A percentile compares a stretch with the other conserved stretches of the same genome.
Conservation (phyloP, 805 yeast species). For the Ascoidea tarda region DNA sequence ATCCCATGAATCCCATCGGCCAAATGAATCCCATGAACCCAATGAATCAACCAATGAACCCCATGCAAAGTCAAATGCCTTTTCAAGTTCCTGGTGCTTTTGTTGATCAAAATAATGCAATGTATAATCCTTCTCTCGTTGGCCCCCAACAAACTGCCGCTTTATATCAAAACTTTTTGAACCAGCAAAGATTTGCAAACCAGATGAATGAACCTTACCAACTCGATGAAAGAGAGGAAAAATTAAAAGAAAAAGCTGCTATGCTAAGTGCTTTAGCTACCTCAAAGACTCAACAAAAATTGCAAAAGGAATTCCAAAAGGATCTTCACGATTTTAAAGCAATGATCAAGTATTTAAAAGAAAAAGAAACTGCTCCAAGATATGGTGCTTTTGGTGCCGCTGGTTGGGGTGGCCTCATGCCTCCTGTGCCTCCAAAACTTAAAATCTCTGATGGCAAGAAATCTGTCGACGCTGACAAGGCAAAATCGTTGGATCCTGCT, state of each 20-base stretch:
- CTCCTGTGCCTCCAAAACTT: not conserved
- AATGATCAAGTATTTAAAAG: slow-evolving; percentile 7
- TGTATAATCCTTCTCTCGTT: not conserved
- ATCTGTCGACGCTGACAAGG: not conserved
- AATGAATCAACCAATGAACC: not conserved
- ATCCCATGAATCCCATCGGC: not conserved
- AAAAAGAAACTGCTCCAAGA: slow-evolving; percentile 7
- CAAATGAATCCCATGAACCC: not conserved
- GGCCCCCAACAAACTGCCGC: not conserved
- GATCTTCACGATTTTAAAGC: slow-evolving; percentile 4
- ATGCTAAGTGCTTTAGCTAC: slow-evolving; percentile 6
- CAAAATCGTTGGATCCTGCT: not conserved
- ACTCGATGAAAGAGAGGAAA: not conserved
- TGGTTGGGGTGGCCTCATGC: slow-evolving; percentile 7
- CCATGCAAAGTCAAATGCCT: not conserved
- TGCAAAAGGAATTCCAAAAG: slow-evolving; percentile 8
- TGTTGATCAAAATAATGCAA: not conserved
- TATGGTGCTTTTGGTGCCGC: slow-evolving; percentile 5
- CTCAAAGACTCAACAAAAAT: slow-evolving; percentile 8
- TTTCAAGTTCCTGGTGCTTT: not conserved
- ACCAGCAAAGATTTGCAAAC: not conserved
- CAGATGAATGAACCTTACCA: not conserved
- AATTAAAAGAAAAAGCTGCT: slow-evolving; percentile 1
- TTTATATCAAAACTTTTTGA: not conserved
- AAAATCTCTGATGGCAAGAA: not conserved